Percentiles rank a stretch among this genome's conserved stretches.
Conservation (phyloP, 371 early-diverging fungal species). For the Mucor racemosus region DNA sequence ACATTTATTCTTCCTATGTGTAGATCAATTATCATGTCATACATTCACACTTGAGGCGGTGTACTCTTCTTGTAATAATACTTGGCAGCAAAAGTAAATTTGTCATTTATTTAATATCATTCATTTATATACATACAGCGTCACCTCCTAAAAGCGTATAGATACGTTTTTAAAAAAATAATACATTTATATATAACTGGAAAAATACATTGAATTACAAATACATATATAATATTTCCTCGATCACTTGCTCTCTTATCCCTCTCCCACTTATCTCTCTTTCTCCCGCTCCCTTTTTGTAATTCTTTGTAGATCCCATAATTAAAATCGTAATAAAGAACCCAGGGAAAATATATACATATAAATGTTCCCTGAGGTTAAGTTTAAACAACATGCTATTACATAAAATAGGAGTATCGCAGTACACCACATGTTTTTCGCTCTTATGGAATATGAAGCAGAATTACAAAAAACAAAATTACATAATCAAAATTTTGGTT, state of each 20-base stretch:
- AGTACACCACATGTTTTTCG: not conserved
- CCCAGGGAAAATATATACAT: not conserved
- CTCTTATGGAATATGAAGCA: not conserved
- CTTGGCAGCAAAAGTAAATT: not conserved
- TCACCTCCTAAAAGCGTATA: not conserved
- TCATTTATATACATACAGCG: too few relatives aligned
- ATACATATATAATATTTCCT: too few relatives aligned
- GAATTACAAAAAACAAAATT: too few relatives aligned
- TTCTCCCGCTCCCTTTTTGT: not conserved
- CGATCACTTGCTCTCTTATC: not conserved
- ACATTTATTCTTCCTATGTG: constrained; percentile 1
- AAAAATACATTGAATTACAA: not conserved
- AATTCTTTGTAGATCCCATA: not conserved
- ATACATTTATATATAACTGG: not conserved
- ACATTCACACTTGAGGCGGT: constrained; percentile 19
- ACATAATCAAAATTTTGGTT: too few relatives aligned
- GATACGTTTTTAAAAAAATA: not conserved
- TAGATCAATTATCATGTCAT: constrained; percentile 25
- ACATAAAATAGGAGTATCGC: not conserved
- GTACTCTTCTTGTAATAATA: constrained; percentile 7
- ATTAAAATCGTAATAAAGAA: not conserved
- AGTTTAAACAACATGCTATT: not conserved
- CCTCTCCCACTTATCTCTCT: not conserved
- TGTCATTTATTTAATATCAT: not conserved
- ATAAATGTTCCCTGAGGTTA: not conserved